These are phyloP conservation scores for Pseudocercospora cruenta DNA, from an alignment of 2,329 filamentous ascomycete genomes.

Conservation along the genomic window DNA sequence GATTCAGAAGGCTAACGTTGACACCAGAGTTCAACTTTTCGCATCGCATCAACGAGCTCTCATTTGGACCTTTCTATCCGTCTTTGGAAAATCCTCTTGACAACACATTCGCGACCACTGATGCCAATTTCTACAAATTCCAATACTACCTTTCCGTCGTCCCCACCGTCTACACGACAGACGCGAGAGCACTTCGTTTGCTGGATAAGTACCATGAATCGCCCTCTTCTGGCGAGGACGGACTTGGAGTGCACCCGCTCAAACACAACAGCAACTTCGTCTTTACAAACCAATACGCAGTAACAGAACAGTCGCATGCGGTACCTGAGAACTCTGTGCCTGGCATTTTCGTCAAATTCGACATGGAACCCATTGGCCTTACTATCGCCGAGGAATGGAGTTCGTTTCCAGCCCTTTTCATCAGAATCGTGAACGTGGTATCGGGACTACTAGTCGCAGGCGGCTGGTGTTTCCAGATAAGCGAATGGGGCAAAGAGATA, in stretches of 20 bases:
- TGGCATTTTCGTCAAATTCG: constrained; percentile 97
- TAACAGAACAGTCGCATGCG: constrained; percentile 79
- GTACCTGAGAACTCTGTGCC: constrained; percentile 74
- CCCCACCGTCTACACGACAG: constrained; percentile 80
- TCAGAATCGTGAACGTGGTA: constrained; percentile 88
- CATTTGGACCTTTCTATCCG: constrained; percentile 96
- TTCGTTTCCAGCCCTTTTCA: constrained; percentile 71
- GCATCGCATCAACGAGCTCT: constrained; percentile 93
- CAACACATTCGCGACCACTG: constrained; percentile 78
- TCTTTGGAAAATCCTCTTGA: constrained; percentile 92
- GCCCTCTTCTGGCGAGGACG: constrained; percentile 44
- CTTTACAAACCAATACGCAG: constrained; percentile 96
- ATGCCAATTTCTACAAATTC: constrained; percentile 85
- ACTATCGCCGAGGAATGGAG: constrained; percentile 81
- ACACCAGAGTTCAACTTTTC: constrained; percentile 89
- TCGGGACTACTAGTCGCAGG: constrained; percentile 90
- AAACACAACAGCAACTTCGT: constrained; percentile 61
- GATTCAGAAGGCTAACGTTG: constrained; percentile 10
- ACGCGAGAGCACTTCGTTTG: constrained; percentile 46
- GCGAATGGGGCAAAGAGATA: constrained; percentile 67
- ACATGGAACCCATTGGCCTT: constrained; percentile 93
- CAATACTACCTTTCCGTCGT: constrained; percentile 97
- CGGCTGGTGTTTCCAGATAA: constrained; percentile 88
- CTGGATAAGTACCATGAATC: constrained; percentile 44
- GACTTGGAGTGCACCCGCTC: constrained; percentile 38